Evolutionary conservation across 495 filamentous ascomycete genomes (phyloP).

Genomic region (Aspergillus taichungensis): DNA sequence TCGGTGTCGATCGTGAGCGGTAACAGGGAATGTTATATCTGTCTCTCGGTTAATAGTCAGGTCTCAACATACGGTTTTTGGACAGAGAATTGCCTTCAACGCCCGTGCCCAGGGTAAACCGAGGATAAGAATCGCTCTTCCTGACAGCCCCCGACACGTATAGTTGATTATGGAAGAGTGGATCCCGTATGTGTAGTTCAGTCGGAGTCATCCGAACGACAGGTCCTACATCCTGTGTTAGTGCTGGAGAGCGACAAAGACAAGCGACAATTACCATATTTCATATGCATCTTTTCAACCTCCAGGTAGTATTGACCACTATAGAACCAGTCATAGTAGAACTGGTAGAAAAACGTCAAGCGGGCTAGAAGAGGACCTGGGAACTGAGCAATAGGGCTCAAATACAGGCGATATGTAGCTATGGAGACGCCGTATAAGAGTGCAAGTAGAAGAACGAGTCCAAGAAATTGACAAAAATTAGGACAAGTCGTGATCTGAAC

Average conservation of each 20-base stretch:
- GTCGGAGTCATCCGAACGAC: constrained; percentile 23
- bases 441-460: too few relatives aligned
- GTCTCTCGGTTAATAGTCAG: neutral
- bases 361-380: constrained; percentile 2
- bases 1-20: neutral
- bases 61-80: too few relatives aligned
- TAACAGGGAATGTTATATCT: neutral
- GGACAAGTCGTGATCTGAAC: too few relatives aligned
- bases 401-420: constrained; percentile 1
- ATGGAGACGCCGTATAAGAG: too few relatives aligned
- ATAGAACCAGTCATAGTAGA: constrained; percentile 37
- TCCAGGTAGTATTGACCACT: constrained; percentile 29
- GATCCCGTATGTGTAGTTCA: constrained; percentile 25
- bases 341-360: constrained; percentile 32
- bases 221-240: constrained; percentile 10
- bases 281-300: constrained; percentile 31
- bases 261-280: constrained; percentile 14
- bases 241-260: too few relatives aligned
- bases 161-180: constrained; percentile 19
- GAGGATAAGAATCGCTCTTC: constrained; percentile 1
- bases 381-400: constrained; percentile 5
- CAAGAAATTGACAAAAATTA: too few relatives aligned
- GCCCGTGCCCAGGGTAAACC: constrained; percentile 4
- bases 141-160: constrained; percentile 7
- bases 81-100: constrained; percentile 5